Conservation (phyloP, 768 basidiomycete genomes). For the Inosperma sp. region DNA sequence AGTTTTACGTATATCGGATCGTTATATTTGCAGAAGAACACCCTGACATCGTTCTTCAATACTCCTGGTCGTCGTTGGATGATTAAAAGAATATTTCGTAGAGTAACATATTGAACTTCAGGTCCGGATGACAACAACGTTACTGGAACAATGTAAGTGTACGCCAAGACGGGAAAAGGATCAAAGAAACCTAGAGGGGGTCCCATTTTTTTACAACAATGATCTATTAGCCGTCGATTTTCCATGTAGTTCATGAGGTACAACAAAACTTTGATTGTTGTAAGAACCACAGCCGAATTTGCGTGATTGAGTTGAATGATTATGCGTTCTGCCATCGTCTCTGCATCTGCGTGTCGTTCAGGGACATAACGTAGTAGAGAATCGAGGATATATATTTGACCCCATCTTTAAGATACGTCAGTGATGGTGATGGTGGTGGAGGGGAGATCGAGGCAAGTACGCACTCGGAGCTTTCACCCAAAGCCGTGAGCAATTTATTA, state of each 20-base stretch:
- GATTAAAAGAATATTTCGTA: slow-evolving; percentile 95
- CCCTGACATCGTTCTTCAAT: slow-evolving; percentile 94
- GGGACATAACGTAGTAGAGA: slow-evolving; percentile 93
- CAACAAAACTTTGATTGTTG: slow-evolving; percentile 92
- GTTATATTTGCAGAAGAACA: slow-evolving; percentile 99
- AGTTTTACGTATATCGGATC: slow-evolving; percentile 99
- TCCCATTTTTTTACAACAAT: slow-evolving; percentile 96
- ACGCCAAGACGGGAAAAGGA: slow-evolving; percentile 4
- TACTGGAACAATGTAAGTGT: slow-evolving; percentile 44
- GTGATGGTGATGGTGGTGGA: slow-evolving; percentile 13
- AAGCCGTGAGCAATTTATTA: slow-evolving; percentile 83
- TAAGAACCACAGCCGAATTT: slow-evolving; percentile 98
- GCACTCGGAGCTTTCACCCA: slow-evolving; percentile 96
- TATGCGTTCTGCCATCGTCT: slow-evolving; percentile 93
- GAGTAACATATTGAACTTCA: slow-evolving; percentile 96
- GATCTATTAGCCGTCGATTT: slow-evolving; percentile 75
- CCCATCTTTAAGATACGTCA: slow-evolving; percentile 71
- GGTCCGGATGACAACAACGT: slow-evolving; percentile 94
- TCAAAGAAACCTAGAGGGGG: slow-evolving; percentile 76
- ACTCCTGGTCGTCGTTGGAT: slow-evolving; percentile 92
- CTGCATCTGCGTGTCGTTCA: slow-evolving; percentile 80
- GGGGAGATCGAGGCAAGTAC: slow-evolving; percentile 29
- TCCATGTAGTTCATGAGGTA: slow-evolving; percentile 99
- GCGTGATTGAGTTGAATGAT: slow-evolving; percentile 92
- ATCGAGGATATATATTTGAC: slow-evolving; percentile 97